Conservation (phyloP, 495 filamentous ascomycete genomes). For the Lindgomyces ingoldianus region DNA sequence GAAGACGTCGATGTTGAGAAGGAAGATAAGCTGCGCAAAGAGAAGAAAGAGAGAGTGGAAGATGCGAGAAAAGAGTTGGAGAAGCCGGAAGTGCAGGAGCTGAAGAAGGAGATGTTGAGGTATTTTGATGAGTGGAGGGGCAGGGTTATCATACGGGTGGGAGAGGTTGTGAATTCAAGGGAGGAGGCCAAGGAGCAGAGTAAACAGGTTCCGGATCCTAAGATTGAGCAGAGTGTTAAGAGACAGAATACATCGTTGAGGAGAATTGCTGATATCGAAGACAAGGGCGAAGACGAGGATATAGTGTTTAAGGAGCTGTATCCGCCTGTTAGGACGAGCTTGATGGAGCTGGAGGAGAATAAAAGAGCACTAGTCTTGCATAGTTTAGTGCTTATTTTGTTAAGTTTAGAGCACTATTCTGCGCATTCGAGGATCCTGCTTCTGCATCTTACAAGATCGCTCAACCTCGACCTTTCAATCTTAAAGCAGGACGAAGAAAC, state of each 20-base stretch:
- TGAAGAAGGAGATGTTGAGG: conserved; percentile 51
- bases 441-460: conserved; percentile 41
- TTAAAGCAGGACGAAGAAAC: conserved; percentile 45
- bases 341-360: conserved; percentile 34
- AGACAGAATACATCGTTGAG: conserved; percentile 16
- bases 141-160: conserved; percentile 61
- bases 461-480: conserved; percentile 38
- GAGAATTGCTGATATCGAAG: conserved; percentile 28
- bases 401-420: conserved; percentile 47
- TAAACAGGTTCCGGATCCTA: conserved; percentile 19
- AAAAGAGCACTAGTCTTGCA: conserved; percentile 45
- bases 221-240: conserved; percentile 16
- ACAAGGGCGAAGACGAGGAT: conserved; percentile 34
- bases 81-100: conserved; percentile 38
- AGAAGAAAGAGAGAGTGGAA: conserved; percentile 18
- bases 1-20: conserved; percentile 26
- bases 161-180: conserved; percentile 64
- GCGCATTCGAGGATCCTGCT: conserved; percentile 46
- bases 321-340: conserved; percentile 38
- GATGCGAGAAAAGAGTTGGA: conserved; percentile 43
- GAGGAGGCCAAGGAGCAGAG: conserved; percentile 45
- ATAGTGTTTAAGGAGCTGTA: conserved; percentile 39
- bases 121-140: conserved; percentile 69
- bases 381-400: conserved; percentile 41
- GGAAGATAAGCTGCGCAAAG: conserved; percentile 30